These are phyloP conservation scores for Fusarium redolens DNA, from an alignment of 2,329 filamentous ascomycete genomes.

Conservation along the genomic window DNA sequence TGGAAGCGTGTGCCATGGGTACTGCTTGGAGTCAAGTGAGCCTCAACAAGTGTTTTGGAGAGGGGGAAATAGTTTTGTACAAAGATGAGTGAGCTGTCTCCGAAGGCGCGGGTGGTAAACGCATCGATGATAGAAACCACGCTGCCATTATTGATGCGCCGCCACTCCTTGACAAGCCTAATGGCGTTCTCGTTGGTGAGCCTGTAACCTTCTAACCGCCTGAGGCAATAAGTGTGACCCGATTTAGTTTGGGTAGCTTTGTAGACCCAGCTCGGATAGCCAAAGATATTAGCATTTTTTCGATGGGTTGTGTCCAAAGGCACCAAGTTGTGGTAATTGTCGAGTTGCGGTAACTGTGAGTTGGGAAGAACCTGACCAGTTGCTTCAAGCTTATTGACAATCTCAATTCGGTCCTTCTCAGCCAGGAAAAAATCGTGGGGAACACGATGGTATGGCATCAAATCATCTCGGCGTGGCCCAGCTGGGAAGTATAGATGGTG, in stretches of 20 bases:
- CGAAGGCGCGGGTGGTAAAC: conserved; percentile 93
- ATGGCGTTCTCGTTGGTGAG: conserved; percentile 92
- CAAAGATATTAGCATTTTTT: conserved; percentile 83
- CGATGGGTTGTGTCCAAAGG: conserved; percentile 85
- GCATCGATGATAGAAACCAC: conserved; percentile 90
- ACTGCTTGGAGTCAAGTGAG: conserved; percentile 68
- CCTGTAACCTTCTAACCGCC: conserved; percentile 88
- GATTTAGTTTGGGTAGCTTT: conserved; percentile 92
- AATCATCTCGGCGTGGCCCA: conserved; percentile 82
- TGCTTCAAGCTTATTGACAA: conserved; percentile 89
- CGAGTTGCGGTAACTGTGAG: conserved; percentile 79
- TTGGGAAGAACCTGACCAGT: conserved; percentile 85
- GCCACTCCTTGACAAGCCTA: conserved; percentile 88
- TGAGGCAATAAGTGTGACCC: conserved; percentile 86
- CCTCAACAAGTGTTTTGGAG: conserved; percentile 88
- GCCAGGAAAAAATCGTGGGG: conserved; percentile 93
- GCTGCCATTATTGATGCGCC: conserved; percentile 81
- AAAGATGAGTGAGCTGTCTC: conserved; percentile 93
- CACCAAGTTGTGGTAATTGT: conserved; percentile 92
- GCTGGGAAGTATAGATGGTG: conserved; percentile 94
- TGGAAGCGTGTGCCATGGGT: conserved; percentile 58
- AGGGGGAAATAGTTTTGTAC: conserved; percentile 94
- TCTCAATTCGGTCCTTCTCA: conserved; percentile 85
- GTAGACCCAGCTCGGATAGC: conserved; percentile 93
- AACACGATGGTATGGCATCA: conserved; percentile 85